Base-by-base conservation (phyloP, 2,329 filamentous ascomycete genomes). In the Pseudogymnoascus sp. region DNA sequence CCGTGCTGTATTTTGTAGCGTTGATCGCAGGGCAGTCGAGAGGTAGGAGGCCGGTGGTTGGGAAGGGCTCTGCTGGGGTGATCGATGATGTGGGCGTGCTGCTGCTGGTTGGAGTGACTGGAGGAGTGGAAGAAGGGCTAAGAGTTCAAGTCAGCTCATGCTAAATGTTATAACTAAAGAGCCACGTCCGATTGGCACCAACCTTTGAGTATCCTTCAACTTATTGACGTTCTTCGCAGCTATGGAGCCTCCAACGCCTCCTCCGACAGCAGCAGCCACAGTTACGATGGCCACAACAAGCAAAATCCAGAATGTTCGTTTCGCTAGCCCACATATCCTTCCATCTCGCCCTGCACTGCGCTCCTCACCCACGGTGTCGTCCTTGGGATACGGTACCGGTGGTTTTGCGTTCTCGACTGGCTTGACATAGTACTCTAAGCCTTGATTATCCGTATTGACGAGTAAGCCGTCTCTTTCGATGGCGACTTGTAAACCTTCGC, bases 191-290 rank as follows among this genome's bases (percentile, higher is more conserved):
- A 8, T 25, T 31, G n/a, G 5, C 14, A 16, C 47, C 7, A 31
- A 53, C 47, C 47, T 53, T 53, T 53, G 25, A 53, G 28, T 53
- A 31, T 31, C 25, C 25, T 53, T 25, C 7, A 25, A 53, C 47
- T 62, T 62, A 31, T 40, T 62, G 10, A 16, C n/a, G 25, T 38
- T 31, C 35, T 62, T 64, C 21, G 38, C 8, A 31, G 60, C 61
- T 12, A 63, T 25, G 10, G 40, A 56, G 31, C 63, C 63, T 63
- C 63, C 63, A 23, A 64, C 61, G 23, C 63, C 63, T 56, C 63
- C 63, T 8, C 63, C 63, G n/a, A 64, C 63, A 16, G 63, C 62
- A 23, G 28, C 63, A n/a, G 40, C 63, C 21, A 65, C 53, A 28
- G 63, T 38, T 18, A 65, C 25, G n/a, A 63, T 33, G 25, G 56